Evolutionary conservation across 2,329 filamentous ascomycete genomes (phyloP).

Genomic region (Curvularia eragrostidis): DNA sequence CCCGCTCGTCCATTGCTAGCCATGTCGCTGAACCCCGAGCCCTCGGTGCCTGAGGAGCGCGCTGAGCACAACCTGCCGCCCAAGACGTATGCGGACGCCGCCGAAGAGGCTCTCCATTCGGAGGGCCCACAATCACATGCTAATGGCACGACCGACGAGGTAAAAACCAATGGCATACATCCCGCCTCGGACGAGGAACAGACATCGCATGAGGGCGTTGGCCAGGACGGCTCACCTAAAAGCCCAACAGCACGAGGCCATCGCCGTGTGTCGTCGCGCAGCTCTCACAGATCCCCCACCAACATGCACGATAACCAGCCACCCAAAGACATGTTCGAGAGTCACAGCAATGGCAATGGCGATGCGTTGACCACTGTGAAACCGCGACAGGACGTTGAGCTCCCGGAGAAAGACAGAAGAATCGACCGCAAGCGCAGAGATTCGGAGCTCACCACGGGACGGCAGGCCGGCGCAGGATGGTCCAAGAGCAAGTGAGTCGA

Average conservation of each 20-base stretch:
- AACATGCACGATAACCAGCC: slow-evolving; percentile 38
- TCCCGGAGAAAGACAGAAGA: slow-evolving; percentile 31
- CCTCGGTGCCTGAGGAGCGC: slow-evolving; percentile 50
- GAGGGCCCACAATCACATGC: slow-evolving; percentile 36
- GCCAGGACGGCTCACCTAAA: slow-evolving; percentile 42
- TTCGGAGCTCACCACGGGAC: slow-evolving; percentile 58
- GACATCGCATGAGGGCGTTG: slow-evolving; percentile 39
- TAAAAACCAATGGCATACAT: slow-evolving; percentile 25
- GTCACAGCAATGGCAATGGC: slow-evolving; percentile 54
- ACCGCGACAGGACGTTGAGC: slow-evolving; percentile 48
- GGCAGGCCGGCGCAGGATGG: slow-evolving; percentile 62
- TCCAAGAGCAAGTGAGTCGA: slow-evolving; percentile 54
- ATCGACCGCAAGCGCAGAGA: slow-evolving; percentile 44
- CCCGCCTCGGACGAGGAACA: slow-evolving; percentile 18
- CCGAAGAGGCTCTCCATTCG: slow-evolving; percentile 42
- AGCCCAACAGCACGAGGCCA: slow-evolving; percentile 41
- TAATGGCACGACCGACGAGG: slow-evolving; percentile 23
- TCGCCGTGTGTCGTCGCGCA: slow-evolving; percentile 39
- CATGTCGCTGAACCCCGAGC: slow-evolving; percentile 54
- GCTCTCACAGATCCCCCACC: slow-evolving; percentile 40
- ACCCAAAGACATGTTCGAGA: slow-evolving; percentile 52
- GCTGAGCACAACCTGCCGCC: slow-evolving; percentile 48
- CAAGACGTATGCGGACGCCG: slow-evolving; percentile 55
- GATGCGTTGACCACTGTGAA: slow-evolving; percentile 56
- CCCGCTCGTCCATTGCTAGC: slow-evolving; percentile 16